Conservation (phyloP, 495 filamentous ascomycete genomes). For the Daldinia decipiens region DNA sequence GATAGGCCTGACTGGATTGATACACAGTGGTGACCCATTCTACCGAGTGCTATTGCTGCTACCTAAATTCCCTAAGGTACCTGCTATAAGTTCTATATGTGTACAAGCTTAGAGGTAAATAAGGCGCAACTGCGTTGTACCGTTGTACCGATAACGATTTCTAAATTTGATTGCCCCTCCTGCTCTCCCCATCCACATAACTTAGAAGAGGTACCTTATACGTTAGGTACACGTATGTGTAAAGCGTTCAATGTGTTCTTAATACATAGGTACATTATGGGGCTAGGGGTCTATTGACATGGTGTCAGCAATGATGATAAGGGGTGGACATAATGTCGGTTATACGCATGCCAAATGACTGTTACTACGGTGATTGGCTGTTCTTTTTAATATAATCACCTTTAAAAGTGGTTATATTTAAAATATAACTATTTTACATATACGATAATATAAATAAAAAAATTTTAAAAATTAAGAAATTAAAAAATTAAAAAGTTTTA, state of each 20-base stretch:
- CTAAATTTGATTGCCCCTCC: slow-evolving; percentile 22
- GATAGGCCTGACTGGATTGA: slow-evolving; percentile 16
- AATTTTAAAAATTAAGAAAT: too few relatives aligned
- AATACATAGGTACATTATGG: too few relatives aligned
- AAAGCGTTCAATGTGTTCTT: not conserved
- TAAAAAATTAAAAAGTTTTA: too few relatives aligned
- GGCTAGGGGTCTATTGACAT: too few relatives aligned
- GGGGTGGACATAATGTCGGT: too few relatives aligned
- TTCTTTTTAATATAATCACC: too few relatives aligned
- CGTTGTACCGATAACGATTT: slow-evolving; percentile 2
- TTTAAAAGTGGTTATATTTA: too few relatives aligned
- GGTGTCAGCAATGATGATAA: too few relatives aligned
- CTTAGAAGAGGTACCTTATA: not conserved
- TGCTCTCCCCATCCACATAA: not conserved
- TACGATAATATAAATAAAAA: too few relatives aligned
- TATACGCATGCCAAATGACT: too few relatives aligned
- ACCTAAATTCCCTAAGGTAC: slow-evolving; percentile 11
- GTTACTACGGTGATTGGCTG: too few relatives aligned
- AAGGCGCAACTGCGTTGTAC: not conserved
- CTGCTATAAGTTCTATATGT: not conserved
- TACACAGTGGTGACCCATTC: slow-evolving; percentile 20
- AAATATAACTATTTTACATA: too few relatives aligned
- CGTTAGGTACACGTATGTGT: not conserved
- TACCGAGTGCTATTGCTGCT: slow-evolving; percentile 13
- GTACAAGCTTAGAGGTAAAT: not conserved